Base-by-base conservation (phyloP, 495 filamentous ascomycete species). In the Penicillium turbatum region DNA sequence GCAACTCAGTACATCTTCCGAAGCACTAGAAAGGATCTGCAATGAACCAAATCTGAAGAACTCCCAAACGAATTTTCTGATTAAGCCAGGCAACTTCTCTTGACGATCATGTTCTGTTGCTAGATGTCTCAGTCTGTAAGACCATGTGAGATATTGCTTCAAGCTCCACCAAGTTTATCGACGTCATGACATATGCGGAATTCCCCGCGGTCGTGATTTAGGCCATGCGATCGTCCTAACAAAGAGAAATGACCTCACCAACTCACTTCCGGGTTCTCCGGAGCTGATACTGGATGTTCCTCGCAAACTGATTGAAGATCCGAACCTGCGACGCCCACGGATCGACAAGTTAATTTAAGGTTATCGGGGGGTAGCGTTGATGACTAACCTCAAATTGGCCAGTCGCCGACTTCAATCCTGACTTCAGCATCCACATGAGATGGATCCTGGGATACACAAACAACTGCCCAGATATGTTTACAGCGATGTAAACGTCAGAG, bases 161-260 rank as follows among this genome's bases (percentile, higher is more conserved):
- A 13, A 34, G 32, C 8, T n/a, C n/a, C n/a, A n/a, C n/a, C n/a
- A n/a, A n/a, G n/a, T n/a, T n/a, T n/a, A 21, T 38, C 24, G 21
- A 51, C 26, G 27, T 41, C 27, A 42, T 42, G 48, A 51, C 46
- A 48, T 36, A 26, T 9, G 15, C 48, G 37, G 48, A 24, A 41
- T 9, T 26, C 34, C 16, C 36, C 48, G 48, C 17, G 6, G 11
- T 46, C 24, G 15, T 34, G 29, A 29, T 1, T 15, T 16, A 26
- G 24, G n/a, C 13, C 26, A 29, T 29, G 13, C 13, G 21, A 27
- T 27, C 38, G 26, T 21, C 19, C 2, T 15, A 29, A 30, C 15
- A 36, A 48, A 48, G 0, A 48, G 45, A 7, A 16, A 40, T 51
- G 48, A 40, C 48, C 26, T 51, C 48, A 51, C 36, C 48, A 31